phyloP scores from a whole-genome alignment of 2,329 filamentous ascomycete species.

The Trichoderma sp. region DNA sequence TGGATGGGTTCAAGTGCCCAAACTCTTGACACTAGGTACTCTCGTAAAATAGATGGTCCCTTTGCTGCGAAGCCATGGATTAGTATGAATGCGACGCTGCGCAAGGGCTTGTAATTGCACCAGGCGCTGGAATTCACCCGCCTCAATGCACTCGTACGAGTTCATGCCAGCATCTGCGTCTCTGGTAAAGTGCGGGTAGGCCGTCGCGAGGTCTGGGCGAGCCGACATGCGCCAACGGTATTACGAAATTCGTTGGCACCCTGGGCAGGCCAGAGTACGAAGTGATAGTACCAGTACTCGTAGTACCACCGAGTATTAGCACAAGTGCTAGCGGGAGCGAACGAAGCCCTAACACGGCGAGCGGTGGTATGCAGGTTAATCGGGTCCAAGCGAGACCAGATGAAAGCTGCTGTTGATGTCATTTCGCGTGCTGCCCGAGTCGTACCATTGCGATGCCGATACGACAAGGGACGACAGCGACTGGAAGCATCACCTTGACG shows the following conservation, averaged over 20 bases:
- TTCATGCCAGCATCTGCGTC: background rate
- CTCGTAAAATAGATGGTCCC: background rate
- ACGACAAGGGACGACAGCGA: background rate
- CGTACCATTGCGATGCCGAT: background rate
- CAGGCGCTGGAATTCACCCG: background rate
- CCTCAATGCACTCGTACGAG: conserved; percentile 10
- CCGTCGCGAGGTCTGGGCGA: background rate
- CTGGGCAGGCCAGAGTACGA: background rate
- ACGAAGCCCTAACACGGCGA: background rate
- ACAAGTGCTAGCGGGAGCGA: background rate
- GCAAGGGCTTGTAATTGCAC: conserved; percentile 12
- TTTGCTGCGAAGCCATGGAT: background rate
- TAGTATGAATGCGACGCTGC: background rate
- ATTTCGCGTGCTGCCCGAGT: background rate
- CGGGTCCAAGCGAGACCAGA: background rate
- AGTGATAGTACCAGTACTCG: background rate
- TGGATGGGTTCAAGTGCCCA: background rate
- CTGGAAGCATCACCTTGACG: background rate
- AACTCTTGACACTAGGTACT: background rate
- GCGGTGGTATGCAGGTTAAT: background rate
- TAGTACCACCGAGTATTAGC: background rate
- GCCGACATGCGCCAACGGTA: background rate
- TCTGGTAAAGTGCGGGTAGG: conserved; percentile 19
- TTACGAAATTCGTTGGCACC: background rate
- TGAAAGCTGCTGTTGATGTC: conserved; percentile 1